Percentiles rank a stretch among this genome's conserved stretches.
These are phyloP conservation scores for Dichotomocladium elegans DNA, from an alignment of 371 early-diverging fungal species.

Conservation along the genomic window DNA sequence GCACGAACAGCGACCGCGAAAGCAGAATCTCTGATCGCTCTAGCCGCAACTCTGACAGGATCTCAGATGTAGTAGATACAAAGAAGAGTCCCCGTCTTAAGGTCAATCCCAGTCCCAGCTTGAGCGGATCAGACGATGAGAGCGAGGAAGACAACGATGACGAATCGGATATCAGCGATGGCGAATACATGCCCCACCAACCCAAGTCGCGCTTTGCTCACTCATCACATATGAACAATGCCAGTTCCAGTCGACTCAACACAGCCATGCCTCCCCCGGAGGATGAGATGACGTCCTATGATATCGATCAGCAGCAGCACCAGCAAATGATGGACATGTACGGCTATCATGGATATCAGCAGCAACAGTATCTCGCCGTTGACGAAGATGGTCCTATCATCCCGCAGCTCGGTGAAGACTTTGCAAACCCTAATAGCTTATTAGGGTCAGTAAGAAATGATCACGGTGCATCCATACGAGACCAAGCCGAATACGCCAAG, in stretches of 20 bases:
- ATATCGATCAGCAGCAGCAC: background rate
- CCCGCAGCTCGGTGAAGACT: constrained; percentile 21
- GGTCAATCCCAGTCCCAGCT: background rate
- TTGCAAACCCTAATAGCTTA: constrained; percentile 25
- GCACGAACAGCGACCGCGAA: no score
- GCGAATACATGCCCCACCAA: constrained; percentile 4
- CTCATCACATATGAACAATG: background rate
- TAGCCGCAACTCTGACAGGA: background rate
- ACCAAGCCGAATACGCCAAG: constrained; percentile 39
- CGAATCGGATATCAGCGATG: constrained; percentile 11
- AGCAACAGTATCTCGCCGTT: constrained; percentile 1
- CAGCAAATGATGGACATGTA: constrained; percentile 3
- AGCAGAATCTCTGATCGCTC: background rate
- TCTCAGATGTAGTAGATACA: constrained; percentile 3
- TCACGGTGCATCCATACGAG: constrained; percentile 27
- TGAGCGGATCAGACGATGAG: constrained; percentile 1
- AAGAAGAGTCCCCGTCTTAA: constrained; percentile 2
- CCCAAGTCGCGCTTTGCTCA: constrained; percentile 10
- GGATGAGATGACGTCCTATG: no score
- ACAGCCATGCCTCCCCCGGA: background rate
- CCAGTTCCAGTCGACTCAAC: background rate
- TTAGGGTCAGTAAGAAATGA: constrained; percentile 27
- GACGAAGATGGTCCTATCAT: constrained; percentile 27
- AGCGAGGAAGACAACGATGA: constrained; percentile 8
- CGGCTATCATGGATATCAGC: constrained; percentile 1